A percentile compares a stretch with the other conserved stretches of the same genome.
phyloP scores from a whole-genome alignment of 202 grass and related monocot species.

The Zoysia matrella region DNA sequence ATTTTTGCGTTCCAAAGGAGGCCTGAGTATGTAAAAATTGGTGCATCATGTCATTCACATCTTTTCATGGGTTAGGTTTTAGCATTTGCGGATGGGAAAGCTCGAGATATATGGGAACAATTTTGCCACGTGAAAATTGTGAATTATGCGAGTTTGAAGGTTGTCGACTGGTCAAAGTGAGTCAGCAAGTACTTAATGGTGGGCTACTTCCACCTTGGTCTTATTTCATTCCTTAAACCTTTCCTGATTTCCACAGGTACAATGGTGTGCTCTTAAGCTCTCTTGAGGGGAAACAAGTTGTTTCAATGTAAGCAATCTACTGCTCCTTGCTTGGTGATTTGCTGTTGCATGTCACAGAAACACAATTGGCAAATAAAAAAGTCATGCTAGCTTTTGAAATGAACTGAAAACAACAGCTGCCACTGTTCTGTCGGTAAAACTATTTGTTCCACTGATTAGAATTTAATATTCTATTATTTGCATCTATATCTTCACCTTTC shows the following conservation, averaged over 20 bases:
- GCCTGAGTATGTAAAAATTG: neutral
- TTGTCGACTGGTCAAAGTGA: constrained; percentile 87
- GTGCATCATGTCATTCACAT: constrained; percentile 20
- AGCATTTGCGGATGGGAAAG: constrained; percentile 63
- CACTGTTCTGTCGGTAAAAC: constrained; percentile 12
- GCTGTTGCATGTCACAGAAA: constrained; percentile 25
- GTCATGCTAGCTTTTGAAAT: constrained; percentile 18
- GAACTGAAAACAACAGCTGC: constrained; percentile 1
- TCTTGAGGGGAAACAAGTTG: constrained; percentile 73
- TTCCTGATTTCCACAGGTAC: constrained; percentile 58
- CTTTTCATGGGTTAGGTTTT: constrained; percentile 64
- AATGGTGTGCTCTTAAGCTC: constrained; percentile 77
- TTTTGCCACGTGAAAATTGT: constrained; percentile 64
- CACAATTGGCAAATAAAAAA: constrained; percentile 12
- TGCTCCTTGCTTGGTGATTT: constrained; percentile 11
- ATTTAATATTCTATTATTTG: neutral
- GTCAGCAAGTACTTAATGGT: constrained; percentile 39
- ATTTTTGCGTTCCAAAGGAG: too few relatives aligned
- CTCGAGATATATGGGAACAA: constrained; percentile 64
- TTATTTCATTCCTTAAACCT: constrained; percentile 19
- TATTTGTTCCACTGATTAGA: constrained; percentile 5
- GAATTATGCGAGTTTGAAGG: constrained; percentile 42
- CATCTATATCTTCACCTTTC: constrained; percentile 4
- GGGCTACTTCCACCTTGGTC: constrained; percentile 27
- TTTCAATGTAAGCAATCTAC: constrained; percentile 66